Evolutionary conservation across 305 asterid genomes (phyloP), one percentile per base, ranked within the genome.

Genomic region (Fraxinus dipetala): DNA sequence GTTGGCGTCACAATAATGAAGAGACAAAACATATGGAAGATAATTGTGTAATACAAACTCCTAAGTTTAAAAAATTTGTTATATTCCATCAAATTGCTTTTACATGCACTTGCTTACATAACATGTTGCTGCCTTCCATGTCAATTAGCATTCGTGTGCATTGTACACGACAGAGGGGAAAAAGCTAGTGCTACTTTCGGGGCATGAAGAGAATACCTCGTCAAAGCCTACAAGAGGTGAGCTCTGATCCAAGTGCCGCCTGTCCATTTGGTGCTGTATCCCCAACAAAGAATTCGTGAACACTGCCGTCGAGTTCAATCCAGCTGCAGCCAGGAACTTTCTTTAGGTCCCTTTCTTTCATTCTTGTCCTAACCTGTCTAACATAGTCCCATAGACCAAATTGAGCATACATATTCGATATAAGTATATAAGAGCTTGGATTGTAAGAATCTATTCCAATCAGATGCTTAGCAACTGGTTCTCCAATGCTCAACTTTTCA

Each of bases 271-370:
- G 75, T 14, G 85, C 83, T 20, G 86, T 76, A 83, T 92, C 90
- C 51, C 96, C 98, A 0, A 85, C 97, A 18, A 84, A 88, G 92
- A 94, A 94, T 85, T 95, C 93, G 34, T 91, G 98, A 78, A 91
- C 88, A 31, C 83, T 88, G 81, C 98, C 98, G 63, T 90, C 94
- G 4, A 94, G 89, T 84, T 93, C 97, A 78, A 94, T 89, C 92
- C 92, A 89, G 86, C 98, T 94, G 87, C 95, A 84, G 14, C 98
- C 96, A 0, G 95, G 92, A 74, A 88, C 84, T 87, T 91, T 93
- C 87, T 89, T 85, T 51, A 92, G 40, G 40, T 88, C 89, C 85
- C 85, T 87, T 83, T 92, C 89, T 83, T 91, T 90, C 97, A 93
- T 92, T 88, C 83, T 79, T 16, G 80, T 80, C 80, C 97, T 86